Base-by-base conservation (phyloP, 352 stramenopile genomes). In the Globisporangium apiculatum region DNA sequence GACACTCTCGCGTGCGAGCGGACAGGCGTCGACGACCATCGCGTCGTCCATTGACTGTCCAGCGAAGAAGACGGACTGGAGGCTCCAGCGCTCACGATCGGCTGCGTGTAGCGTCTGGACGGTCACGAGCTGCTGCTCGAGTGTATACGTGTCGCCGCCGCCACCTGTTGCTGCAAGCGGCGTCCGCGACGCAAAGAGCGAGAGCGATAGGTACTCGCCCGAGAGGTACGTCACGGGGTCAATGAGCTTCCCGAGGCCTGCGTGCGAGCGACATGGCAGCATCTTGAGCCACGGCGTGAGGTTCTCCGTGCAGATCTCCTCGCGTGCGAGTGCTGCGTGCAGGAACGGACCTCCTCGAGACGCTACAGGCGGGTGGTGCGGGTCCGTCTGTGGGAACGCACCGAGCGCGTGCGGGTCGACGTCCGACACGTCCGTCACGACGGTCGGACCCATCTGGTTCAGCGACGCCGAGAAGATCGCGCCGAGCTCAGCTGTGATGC, bases 231-330 rank as follows among this genome's bases (percentile, higher is more conserved):
- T 71, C 48, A 91, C 87, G 0, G 86, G 86, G 47, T 89, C 76
- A 48, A 96, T 74, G 5, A 94, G 76, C 48, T 61, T 57, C 5
- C 82, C 83, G 2, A 96, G 68, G 2, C 86, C 83, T 1, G 72
- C 59, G 36, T 87, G 65, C 6, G 71, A 61, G 14, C 86, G 78
- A 51, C 84, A 95, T 12, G 87, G 87, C 31, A 95, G 70, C 68
- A 96, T 81, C 67, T 95, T 95, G 55, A 96, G 76, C 84, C 83
- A 94, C 24, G 87, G 84, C 49, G 83, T 89, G 41, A 96, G 71
- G 58, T 96, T 96, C 64, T 96, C 87, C 1, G 87, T 94, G 57
- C 87, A 96, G 17, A 93, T 69, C 66, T 93, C 83, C 60, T 96
- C 87, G 6, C 84, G 75, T 6, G 83, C 68, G 17, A 96, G 67